Evolutionary conservation across 139 green algal genomes (phyloP), one percentile per base, ranked within the genome.

Genomic region (Coelastrella sp.): DNA sequence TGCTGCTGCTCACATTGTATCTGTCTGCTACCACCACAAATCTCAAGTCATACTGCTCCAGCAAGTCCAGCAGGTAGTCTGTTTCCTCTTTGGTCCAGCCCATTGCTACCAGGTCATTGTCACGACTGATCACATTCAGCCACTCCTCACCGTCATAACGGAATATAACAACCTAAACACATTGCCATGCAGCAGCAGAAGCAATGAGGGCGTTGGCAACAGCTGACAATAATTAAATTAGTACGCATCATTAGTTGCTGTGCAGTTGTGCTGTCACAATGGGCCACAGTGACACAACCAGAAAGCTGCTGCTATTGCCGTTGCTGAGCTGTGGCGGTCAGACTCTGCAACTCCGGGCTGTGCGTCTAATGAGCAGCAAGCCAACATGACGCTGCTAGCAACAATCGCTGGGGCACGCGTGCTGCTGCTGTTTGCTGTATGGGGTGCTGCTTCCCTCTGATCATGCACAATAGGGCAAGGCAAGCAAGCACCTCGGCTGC

Each of bases 11-110:
- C 85, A 97, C 95, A 79, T 96, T 88, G 82, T 98, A 99, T 93
- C 96, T 90, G 91, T 99, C 97, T 3, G 91, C 93, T 59, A 99
- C 96, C 24, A 97, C 93, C 22, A 95, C 66, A 85, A 97, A 99
- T 57, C 97, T 94, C 90, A 98, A 92, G 78, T 97, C 96, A 27
- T 97, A 96, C 59, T 79, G 90, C 78, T 96, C 92, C 84, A 94
- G 96, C 49, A 99, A 70, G 75, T 97, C 94, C 83, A 99, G 87
- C 72, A 99, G 90, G 89, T 98, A 98, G 88, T 99, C 97, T 10
- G 97, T 99, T 84, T 99, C 97, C 79, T 96, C 95, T 19, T 93
- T 91, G 61, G 35, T 94, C 97, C 97, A 99, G 70, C 83, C 87
- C 11, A 91, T 84, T 24, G 20, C 10, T 22, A 72, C 65, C 8